phyloP scores from a whole-genome alignment of 805 yeast genomes.

The Nakazawaea ernobii region DNA sequence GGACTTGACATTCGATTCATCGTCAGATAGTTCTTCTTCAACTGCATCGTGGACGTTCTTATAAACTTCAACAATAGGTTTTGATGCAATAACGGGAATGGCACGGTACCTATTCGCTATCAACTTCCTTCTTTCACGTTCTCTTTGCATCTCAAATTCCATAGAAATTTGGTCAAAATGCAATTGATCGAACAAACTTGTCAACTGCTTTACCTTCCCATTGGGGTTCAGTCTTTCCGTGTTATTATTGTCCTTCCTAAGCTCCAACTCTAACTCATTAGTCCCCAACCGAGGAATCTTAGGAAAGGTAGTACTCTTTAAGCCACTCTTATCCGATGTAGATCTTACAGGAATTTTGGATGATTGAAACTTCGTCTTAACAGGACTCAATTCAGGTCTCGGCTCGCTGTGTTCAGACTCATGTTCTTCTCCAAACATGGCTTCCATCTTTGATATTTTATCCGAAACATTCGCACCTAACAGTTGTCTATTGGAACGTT shows the following conservation, averaged over 20 bases:
- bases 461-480: slow-evolving; percentile 12
- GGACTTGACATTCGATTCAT: slow-evolving; percentile 13
- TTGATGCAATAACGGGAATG: slow-evolving; percentile 63
- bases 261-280: slow-evolving; percentile 2
- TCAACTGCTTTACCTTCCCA: slow-evolving; percentile 56
- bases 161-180: slow-evolving; percentile 75
- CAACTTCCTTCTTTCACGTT: slow-evolving; percentile 62
- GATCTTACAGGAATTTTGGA: not conserved
- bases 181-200: slow-evolving; percentile 63
- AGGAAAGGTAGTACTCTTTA: not conserved
- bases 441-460: slow-evolving; percentile 15
- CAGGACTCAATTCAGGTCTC: not conserved
- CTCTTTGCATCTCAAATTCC: slow-evolving; percentile 87
- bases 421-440: slow-evolving; percentile 1
- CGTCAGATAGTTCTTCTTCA: slow-evolving; percentile 42
- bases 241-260: not conserved
- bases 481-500: not conserved
- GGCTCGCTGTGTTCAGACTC: not conserved
- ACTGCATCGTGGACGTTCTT: slow-evolving; percentile 87
- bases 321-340: not conserved
- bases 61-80: slow-evolving; percentile 88
- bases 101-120: slow-evolving; percentile 57
- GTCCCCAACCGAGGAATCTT: not conserved
- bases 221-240: slow-evolving; percentile 8
- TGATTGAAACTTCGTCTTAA: not conserved